Percentiles rank a stretch among this genome's conserved stretches.
Evolutionary conservation across 2,329 filamentous ascomycete genomes (phyloP).

Genomic region (Aaosphaeria pasadenensis): DNA sequence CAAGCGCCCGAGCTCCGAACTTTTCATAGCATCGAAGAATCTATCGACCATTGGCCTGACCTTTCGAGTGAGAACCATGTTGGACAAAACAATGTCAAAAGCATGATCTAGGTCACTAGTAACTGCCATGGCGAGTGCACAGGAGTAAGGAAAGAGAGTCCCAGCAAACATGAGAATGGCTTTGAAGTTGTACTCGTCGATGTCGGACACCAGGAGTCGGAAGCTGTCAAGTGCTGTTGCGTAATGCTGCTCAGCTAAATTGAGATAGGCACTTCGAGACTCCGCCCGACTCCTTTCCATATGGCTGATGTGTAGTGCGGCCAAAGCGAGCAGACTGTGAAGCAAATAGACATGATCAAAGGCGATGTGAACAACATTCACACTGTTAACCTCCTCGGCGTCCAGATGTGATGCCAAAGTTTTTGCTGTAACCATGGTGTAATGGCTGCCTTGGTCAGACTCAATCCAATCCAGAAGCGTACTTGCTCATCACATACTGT

Average conservation of each 20-base stretch:
- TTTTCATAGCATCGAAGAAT: slow-evolving; percentile 10
- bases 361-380: slow-evolving; percentile 29
- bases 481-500: slow-evolving; percentile 6
- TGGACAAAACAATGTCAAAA: slow-evolving; percentile 17
- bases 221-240: slow-evolving; percentile 18
- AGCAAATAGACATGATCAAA: slow-evolving; percentile 45
- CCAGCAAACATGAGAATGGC: slow-evolving; percentile 28
- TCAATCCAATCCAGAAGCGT: no score
- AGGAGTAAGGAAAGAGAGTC: slow-evolving; percentile 21
- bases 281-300: slow-evolving; percentile 16
- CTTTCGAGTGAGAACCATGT: slow-evolving; percentile 18
- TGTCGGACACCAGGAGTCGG: slow-evolving; percentile 19
- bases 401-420: slow-evolving; percentile 16
- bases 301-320: slow-evolving; percentile 44
- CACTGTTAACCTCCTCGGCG: slow-evolving; percentile 16
- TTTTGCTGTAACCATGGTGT: slow-evolving; percentile 23
- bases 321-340: slow-evolving; percentile 42
- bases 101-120: slow-evolving; percentile 11
- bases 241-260: slow-evolving; percentile 18
- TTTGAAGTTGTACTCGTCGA: slow-evolving; percentile 39
- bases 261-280: slow-evolving; percentile 9
- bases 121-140: slow-evolving; percentile 10
- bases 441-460: slow-evolving; percentile 11
- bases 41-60: slow-evolving; percentile 21
- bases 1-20: slow-evolving; percentile 12